Base-by-base conservation (phyloP, 2,329 filamentous ascomycete genomes). In the Cercospora sp. region DNA sequence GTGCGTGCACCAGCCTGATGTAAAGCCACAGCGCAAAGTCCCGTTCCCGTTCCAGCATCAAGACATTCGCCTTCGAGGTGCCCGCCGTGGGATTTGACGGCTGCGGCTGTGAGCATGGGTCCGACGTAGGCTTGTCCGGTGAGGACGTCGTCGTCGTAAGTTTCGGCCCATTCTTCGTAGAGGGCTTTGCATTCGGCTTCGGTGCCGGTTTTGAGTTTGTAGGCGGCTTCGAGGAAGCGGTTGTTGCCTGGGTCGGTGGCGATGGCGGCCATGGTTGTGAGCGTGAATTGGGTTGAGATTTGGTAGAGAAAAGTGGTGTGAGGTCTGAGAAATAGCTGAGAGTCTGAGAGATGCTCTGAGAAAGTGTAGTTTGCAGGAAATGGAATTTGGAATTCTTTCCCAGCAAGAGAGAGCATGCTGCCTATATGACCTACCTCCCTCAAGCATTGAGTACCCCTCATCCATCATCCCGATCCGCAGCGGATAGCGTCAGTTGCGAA, bases 1-100 rank as follows among this genome's bases (percentile, higher is more conserved):
- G 79, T 76, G 42, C 79, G 78, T 3, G 81, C 81, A 2, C 83
- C 82, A 33, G 79, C 73, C 42, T 80, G 75, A 23, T 80, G 78
- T 3, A 87, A 80, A 28, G 81, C 82, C 20, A 80, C 74, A 3
- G 84, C 85, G 10, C 86, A 84, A 8, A 86, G 80, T 16, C 69
- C 63, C 55, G 69, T 68, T 62, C 66, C 68, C 48, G 66, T 68
- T 12, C 68, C 58, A 6, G 62, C 58, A 10, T 65, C 66, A 26
- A 68, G 66, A 26, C 63, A 65, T 65, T 67, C 57, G n/a, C 69
- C 69, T 36, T 65, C 48, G 26, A 71, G 45, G 31, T 67, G 69
- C 59, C 69, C 69, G 40, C 64, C 58, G 33, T 65, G 61, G 3
- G 58, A 40, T 36, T 67, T 60, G 30, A 71, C 66, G 13, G 69